Evolutionary conservation across 176 grass and related monocot genomes (phyloP), one percentile per base, ranked within the genome.

Genomic region (Triticum urartu): DNA sequence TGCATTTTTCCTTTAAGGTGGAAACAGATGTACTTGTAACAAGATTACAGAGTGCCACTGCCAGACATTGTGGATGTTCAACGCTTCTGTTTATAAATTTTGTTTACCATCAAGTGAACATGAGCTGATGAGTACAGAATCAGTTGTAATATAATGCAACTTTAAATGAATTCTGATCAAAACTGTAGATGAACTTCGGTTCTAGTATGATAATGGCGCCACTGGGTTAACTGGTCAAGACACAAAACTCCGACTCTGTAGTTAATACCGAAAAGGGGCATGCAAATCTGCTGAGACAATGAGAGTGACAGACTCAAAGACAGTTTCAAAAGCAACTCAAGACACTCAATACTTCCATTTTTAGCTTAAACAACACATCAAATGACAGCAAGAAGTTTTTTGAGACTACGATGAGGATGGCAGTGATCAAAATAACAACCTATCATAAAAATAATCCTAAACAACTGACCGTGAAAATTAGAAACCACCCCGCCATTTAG

Each of bases 1-100:
- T 14, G 42, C 22, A 75, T 25, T 50, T 74, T 75, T 75, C 70
- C 43, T 54, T 10, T 75, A 75, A 75, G 72, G n/a, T 74, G 42
- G 42, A 30, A 48, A 50, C 72, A 77, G 5, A 54, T 54, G 50
- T 54, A 54, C 50, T 54, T 75, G 24, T 43, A 48, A 20, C 25
- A 76, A 76, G 22, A 76, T 45, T 76, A 26, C 25, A 76, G 43
- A 52, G 24, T 76, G 72, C 2, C 14, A 32, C 13, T 76, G 72
- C 2, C 25, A 52, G 14, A 32, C 42, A 50, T 75, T 75, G 42
- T 50, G 72, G 24, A 30, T 50, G 72, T 30, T 75, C 72, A 75
- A 9, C 6, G 14, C 5, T 47, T 72, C 64, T 13, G 39, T 48
- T 28, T 48, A 48, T 13, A 75, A 48, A 50, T 35, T 68, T 40